phyloP scores from a whole-genome alignment of 1,284 basidiomycete genomes.

The Rhodotorula sp. region DNA sequence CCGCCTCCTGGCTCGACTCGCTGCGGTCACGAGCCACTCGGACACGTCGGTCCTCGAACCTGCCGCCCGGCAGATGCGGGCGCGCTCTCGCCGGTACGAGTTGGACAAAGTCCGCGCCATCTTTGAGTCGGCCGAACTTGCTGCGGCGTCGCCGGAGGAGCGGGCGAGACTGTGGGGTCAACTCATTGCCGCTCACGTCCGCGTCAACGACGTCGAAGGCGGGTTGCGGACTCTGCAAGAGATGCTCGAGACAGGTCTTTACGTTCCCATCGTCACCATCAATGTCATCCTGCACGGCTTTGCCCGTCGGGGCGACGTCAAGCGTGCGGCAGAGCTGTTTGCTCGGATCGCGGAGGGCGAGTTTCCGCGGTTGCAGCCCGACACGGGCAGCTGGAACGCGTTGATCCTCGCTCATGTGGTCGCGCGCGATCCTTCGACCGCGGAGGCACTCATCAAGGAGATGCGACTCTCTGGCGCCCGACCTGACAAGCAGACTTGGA shows the following conservation, averaged over 20 bases:
- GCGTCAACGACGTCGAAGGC: slow-evolving; percentile 31
- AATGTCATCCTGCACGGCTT: slow-evolving; percentile 59
- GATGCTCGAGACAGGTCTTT: slow-evolving; percentile 8
- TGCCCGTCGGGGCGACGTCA: slow-evolving; percentile 56
- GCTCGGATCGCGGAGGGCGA: slow-evolving; percentile 57
- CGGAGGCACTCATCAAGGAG: slow-evolving; percentile 65
- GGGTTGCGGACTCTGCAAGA: slow-evolving; percentile 14
- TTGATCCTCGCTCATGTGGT: slow-evolving; percentile 68
- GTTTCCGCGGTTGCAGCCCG: slow-evolving; percentile 56
- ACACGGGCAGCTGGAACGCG: slow-evolving; percentile 63
- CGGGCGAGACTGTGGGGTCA: slow-evolving; percentile 22
- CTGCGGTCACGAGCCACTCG: background rate
- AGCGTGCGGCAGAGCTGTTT: slow-evolving; percentile 61
- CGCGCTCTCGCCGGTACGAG: slow-evolving; percentile 6
- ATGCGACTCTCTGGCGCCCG: slow-evolving; percentile 62
- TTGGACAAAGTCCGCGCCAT: background rate
- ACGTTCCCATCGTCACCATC: slow-evolving; percentile 16
- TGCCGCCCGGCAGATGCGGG: slow-evolving; percentile 10
- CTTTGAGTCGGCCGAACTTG: slow-evolving; percentile 1
- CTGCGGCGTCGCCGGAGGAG: slow-evolving; percentile 5
- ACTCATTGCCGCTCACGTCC: slow-evolving; percentile 23
- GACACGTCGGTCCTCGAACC: background rate
- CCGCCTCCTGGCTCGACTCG: slow-evolving; percentile 7
- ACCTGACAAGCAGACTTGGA: slow-evolving; percentile 65
- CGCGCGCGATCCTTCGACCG: slow-evolving; percentile 64